Evolutionary conservation across 2,329 filamentous ascomycete genomes (phyloP).

Genomic region (Fusarium palustre): DNA sequence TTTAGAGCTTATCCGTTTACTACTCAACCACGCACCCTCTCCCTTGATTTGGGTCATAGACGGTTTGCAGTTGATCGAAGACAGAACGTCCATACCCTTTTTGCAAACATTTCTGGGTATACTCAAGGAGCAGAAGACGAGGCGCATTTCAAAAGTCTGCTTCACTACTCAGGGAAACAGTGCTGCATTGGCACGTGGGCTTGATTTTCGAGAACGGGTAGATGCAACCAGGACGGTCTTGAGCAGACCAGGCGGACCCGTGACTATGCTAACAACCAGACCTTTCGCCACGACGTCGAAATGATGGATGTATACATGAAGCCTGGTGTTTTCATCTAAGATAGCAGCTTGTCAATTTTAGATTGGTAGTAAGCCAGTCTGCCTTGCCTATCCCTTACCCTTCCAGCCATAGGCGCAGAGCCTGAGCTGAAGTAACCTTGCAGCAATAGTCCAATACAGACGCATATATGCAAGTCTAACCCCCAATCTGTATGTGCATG

Average conservation of each 20-base stretch:
- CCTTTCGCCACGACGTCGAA: neutral
- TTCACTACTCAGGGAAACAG: neutral
- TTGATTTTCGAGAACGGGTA: neutral
- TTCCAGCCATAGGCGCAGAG: too few relatives aligned
- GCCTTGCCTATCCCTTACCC: too few relatives aligned
- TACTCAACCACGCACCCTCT: neutral
- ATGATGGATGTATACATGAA: neutral
- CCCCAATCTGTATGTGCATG: too few relatives aligned
- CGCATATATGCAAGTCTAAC: too few relatives aligned
- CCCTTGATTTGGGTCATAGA: neutral
- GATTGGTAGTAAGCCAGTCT: too few relatives aligned
- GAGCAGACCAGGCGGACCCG: neutral
- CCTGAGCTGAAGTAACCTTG: too few relatives aligned
- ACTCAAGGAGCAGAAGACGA: neutral
- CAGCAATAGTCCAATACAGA: too few relatives aligned
- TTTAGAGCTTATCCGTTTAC: neutral
- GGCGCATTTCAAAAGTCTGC: neutral
- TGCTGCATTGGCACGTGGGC: neutral
- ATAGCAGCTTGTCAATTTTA: accelerated
- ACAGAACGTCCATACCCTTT: neutral
- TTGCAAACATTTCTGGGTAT: neutral
- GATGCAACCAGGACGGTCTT: neutral
- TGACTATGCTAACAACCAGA: neutral
- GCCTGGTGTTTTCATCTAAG: neutral
- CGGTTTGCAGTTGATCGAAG: neutral